Percentiles rank a stretch among this genome's conserved stretches.
Conservation (phyloP, 2,329 filamentous ascomycete genomes). For the Neopestalotiopsis sp. region DNA sequence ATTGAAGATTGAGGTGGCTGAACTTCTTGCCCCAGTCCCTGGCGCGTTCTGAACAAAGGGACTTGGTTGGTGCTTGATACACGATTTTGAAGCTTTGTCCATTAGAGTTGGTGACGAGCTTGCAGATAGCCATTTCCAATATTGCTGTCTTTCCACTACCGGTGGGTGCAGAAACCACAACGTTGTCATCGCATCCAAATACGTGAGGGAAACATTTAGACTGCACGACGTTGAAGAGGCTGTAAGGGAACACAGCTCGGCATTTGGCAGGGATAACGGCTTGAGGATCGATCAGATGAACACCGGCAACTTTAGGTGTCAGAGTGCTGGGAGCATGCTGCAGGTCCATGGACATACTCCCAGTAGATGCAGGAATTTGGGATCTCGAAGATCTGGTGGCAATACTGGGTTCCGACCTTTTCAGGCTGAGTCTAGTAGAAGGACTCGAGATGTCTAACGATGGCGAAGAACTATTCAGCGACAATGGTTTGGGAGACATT, state of each 20-base stretch:
- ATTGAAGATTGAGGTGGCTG: conserved; percentile 66
- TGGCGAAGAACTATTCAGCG: conserved; percentile 29
- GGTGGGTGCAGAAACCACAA: conserved; percentile 81
- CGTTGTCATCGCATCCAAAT: conserved; percentile 73
- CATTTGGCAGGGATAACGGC: conserved; percentile 72
- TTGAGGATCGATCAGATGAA: conserved; percentile 44
- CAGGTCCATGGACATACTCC: conserved; percentile 28
- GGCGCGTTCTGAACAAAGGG: conserved; percentile 77
- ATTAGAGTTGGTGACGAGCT: conserved; percentile 61
- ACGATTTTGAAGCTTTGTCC: conserved; percentile 76
- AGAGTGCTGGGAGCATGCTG: conserved; percentile 30
- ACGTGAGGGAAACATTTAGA: conserved; percentile 75
- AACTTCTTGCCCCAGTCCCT: conserved; percentile 83
- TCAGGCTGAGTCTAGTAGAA: conserved; percentile 29
- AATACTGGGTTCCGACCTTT: conserved; percentile 21
- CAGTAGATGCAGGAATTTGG: conserved; percentile 21
- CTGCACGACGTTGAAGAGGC: conserved; percentile 81
- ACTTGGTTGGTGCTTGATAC: conserved; percentile 85
- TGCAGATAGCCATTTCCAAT: conserved; percentile 82
- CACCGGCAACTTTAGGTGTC: conserved; percentile 43
- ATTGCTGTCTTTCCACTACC: conserved; percentile 86
- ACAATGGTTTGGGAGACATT: conserved; percentile 20
- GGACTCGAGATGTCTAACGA: conserved; percentile 33
- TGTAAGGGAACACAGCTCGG: conserved; percentile 72
- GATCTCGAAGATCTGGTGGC: conserved; percentile 19